A percentile compares a stretch with the other conserved stretches of the same genome.
phyloP scores from a whole-genome alignment of 2,329 filamentous ascomycete species.

The Botryotinia globosa region DNA sequence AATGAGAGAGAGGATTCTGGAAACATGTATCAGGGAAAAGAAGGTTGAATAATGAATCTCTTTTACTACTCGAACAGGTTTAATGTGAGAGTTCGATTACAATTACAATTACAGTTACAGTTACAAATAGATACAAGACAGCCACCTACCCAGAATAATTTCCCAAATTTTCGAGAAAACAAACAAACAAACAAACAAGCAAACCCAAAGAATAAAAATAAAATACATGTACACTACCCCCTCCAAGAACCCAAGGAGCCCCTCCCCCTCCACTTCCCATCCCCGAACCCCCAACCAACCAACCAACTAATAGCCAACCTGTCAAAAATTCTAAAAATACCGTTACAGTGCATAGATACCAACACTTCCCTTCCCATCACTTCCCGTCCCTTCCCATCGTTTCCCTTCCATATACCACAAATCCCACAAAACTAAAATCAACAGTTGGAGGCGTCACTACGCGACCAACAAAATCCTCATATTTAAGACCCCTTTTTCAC shows the following conservation, averaged over 20 bases:
- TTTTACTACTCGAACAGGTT: not conserved
- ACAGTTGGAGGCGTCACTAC: not conserved
- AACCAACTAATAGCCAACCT: not conserved
- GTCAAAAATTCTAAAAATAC: not conserved
- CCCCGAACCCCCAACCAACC: not conserved
- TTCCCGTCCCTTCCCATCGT: not conserved
- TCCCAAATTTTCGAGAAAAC: not conserved
- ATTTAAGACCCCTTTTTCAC: not conserved
- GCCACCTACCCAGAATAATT: not conserved
- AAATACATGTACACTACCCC: no score
- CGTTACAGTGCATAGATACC: not conserved
- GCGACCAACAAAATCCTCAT: not conserved
- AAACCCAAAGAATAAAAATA: not conserved
- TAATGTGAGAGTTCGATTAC: not conserved
- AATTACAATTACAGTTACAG: not conserved
- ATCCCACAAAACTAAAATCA: not conserved
- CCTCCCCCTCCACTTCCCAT: not conserved
- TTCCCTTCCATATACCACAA: not conserved
- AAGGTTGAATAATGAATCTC: not conserved
- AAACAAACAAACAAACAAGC: rapidly evolving
- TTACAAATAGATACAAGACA: not conserved
- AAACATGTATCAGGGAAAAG: no score
- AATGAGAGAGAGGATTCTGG: no score
- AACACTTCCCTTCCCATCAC: rapidly evolving
- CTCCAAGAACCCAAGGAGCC: no score